These are phyloP conservation scores for Colletotrichum lindemuthianum DNA, from an alignment of 2,329 filamentous ascomycete species.

Conservation along the genomic window DNA sequence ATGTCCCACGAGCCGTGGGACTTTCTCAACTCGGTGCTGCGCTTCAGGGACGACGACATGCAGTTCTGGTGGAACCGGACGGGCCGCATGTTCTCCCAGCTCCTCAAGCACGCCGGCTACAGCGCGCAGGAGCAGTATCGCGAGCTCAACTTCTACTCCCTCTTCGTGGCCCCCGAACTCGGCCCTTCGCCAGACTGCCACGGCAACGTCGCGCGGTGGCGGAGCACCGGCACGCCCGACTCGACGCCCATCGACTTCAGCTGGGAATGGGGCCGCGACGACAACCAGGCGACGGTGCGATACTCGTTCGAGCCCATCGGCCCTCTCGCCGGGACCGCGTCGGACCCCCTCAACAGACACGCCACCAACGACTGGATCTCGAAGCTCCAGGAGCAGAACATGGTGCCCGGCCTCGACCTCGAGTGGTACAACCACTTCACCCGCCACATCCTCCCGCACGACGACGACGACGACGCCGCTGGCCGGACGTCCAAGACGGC, in stretches of 20 bases:
- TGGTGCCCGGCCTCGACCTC: constrained; percentile 28
- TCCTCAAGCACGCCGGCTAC: constrained; percentile 30
- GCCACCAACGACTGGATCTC: constrained; percentile 32
- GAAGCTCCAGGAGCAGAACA: constrained; percentile 21
- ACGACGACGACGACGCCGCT: not conserved
- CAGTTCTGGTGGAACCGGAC: constrained; percentile 34
- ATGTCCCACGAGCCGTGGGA: constrained; percentile 31
- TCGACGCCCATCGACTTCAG: constrained; percentile 33
- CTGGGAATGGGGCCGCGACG: constrained; percentile 26
- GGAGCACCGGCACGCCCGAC: constrained; percentile 29
- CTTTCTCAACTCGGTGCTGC: constrained; percentile 30
- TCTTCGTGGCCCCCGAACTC: constrained; percentile 32
- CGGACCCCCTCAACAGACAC: constrained; percentile 29
- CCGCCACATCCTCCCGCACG: constrained; percentile 18
- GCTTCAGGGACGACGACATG: constrained; percentile 31
- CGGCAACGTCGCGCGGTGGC: constrained; percentile 28
- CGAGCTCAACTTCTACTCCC: constrained; percentile 33
- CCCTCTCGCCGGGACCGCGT: constrained; percentile 22
- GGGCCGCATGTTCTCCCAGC: constrained; percentile 31
- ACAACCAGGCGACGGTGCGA: constrained; percentile 13
- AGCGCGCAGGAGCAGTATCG: constrained; percentile 31
- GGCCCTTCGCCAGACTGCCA: constrained; percentile 30
- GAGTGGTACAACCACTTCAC: constrained; percentile 34
- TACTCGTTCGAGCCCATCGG: constrained; percentile 33
- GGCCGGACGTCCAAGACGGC: constrained; percentile 18